phyloP scores from a whole-genome alignment of 768 basidiomycete genomes.

The Hemileccinum impolitum region DNA sequence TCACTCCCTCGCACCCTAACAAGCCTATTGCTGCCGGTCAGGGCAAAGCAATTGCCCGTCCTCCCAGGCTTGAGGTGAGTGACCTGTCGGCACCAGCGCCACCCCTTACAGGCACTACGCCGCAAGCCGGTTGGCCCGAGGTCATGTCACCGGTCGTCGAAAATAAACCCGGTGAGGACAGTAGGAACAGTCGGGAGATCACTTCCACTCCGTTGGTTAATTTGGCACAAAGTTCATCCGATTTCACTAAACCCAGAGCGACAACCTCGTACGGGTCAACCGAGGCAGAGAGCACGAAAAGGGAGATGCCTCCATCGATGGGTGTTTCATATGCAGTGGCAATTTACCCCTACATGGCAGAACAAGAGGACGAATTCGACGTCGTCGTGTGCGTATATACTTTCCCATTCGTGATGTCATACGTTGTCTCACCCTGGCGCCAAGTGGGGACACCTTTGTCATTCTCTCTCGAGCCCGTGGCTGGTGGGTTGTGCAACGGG shows the following conservation, averaged over 20 bases:
- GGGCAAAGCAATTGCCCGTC: constrained; percentile 44
- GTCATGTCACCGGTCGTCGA: constrained; percentile 57
- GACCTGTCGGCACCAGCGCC: constrained; percentile 53
- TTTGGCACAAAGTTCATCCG: constrained; percentile 30
- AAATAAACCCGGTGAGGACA: constrained; percentile 43
- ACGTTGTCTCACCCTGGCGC: constrained; percentile 5
- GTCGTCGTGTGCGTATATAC: constrained; percentile 82
- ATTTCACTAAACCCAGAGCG: constrained; percentile 15
- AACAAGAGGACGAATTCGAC: constrained; percentile 98
- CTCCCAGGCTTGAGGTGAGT: constrained; percentile 68
- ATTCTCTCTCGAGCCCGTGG: constrained; percentile 93
- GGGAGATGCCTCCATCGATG: constrained; percentile 43
- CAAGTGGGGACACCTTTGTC: constrained; percentile 88
- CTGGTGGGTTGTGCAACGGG: constrained; percentile 99
- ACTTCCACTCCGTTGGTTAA: constrained; percentile 32
- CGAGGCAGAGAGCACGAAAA: constrained; percentile 34
- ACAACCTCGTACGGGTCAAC: constrained; percentile 14
- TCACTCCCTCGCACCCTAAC: constrained; percentile 17
- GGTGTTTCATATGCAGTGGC: constrained; percentile 93
- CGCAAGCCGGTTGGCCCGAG: constrained; percentile 77
- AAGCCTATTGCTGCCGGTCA: constrained; percentile 29
- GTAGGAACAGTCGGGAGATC: constrained; percentile 37
- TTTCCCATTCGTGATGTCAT: neutral
- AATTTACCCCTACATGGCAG: constrained; percentile 98
- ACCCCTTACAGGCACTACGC: constrained; percentile 55